Percentiles rank a stretch among this genome's conserved stretches.
These are phyloP conservation scores for Aspergillus leporis DNA, from an alignment of 495 filamentous ascomycete genomes.

Conservation along the genomic window DNA sequence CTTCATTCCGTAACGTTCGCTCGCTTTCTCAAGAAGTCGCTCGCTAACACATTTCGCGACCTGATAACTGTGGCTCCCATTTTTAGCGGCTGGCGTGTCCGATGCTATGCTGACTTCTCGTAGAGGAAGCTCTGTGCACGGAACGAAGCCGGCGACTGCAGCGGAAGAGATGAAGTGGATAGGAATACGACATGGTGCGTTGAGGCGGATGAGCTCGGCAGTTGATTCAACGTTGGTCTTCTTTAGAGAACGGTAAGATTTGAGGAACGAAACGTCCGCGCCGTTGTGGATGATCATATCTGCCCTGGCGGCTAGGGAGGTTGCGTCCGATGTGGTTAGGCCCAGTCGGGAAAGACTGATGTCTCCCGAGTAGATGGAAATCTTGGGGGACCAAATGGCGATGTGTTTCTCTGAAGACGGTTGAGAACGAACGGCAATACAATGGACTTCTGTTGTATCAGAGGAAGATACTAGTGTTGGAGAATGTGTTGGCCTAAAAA, in stretches of 20 bases:
- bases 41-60: conserved; percentile 59
- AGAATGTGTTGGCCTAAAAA: too few species aligned
- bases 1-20: conserved; percentile 24
- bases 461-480: too few species aligned
- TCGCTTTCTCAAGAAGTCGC: conserved; percentile 40
- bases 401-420: too few species aligned
- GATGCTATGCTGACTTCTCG: too few species aligned
- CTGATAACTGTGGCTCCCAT: conserved; percentile 43
- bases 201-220: conserved; percentile 38
- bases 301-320: conserved; percentile 28
- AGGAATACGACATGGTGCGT: conserved; percentile 34
- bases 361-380: conserved; percentile 41
- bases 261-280: conserved; percentile 50
- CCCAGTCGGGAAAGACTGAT: conserved; percentile 34
- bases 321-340: conserved; percentile 26
- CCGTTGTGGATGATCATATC: conserved; percentile 55
- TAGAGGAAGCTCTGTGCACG: not conserved
- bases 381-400: conserved; percentile 31
- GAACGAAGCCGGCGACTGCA: conserved; percentile 28
- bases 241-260: conserved; percentile 45
- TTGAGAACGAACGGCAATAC: too few species aligned
- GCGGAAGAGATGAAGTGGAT: conserved; percentile 53
- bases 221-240: conserved; percentile 46
- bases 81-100: not conserved
- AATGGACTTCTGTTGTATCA: too few species aligned